Conservation (phyloP, 73 alveolate genomes). For the Blepharisma stoltei region DNA sequence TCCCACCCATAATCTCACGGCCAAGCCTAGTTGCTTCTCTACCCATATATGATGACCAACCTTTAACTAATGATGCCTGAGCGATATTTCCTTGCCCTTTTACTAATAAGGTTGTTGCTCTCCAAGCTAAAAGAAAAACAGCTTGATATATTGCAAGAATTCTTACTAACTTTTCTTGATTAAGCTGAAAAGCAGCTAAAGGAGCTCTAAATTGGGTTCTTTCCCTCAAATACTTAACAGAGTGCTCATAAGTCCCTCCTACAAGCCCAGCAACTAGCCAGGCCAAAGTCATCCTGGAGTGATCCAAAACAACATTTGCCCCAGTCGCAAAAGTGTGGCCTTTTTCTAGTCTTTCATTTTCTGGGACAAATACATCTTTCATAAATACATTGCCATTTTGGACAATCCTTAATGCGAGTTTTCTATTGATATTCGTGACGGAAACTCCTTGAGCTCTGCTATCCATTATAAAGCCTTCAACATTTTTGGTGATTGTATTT, state of each 20-base stretch:
- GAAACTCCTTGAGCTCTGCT: slow-evolving; percentile 41
- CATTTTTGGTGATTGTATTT: slow-evolving; percentile 34
- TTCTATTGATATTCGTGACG: slow-evolving; percentile 36
- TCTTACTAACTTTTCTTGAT: slow-evolving; percentile 32
- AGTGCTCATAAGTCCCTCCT: slow-evolving; percentile 57
- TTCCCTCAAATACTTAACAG: slow-evolving; percentile 37
- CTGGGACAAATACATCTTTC: slow-evolving; percentile 57
- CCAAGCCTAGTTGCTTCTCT: background rate
- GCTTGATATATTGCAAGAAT: slow-evolving; percentile 1
- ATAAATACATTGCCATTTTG: slow-evolving; percentile 48
- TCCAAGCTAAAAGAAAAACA: slow-evolving; percentile 10
- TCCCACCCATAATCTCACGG: slow-evolving; percentile 58
- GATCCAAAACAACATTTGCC: slow-evolving; percentile 35
- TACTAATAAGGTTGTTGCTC: background rate
- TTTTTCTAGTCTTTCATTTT: slow-evolving; percentile 32
- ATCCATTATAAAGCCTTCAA: slow-evolving; percentile 52
- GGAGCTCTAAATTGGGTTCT: slow-evolving; percentile 43
- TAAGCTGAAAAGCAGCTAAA: slow-evolving; percentile 38
- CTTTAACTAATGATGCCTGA: background rate
- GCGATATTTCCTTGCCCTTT: slow-evolving; percentile 2
- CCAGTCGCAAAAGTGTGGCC: slow-evolving; percentile 51
- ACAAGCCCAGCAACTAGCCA: slow-evolving; percentile 49
- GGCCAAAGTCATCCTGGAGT: slow-evolving; percentile 36
- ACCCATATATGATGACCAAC: background rate
- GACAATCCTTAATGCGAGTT: slow-evolving; percentile 39